phyloP scores from a whole-genome alignment of 306 rosid species.

The Geum urbanum region DNA sequence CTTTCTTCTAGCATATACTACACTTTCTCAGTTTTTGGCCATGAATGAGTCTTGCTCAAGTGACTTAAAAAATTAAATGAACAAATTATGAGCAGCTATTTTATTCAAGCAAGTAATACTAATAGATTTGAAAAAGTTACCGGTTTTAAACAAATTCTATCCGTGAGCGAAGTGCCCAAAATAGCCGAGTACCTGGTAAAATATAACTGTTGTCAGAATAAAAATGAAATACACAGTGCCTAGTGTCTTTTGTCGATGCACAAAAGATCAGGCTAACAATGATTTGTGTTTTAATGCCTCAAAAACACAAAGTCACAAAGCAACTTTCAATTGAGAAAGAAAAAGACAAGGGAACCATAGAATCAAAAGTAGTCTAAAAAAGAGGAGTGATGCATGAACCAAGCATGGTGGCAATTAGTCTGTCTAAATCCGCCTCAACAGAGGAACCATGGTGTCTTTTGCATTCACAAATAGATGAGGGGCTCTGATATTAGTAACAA shows the following conservation, averaged over 20 bases:
- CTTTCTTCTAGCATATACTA: slow-evolving; percentile 2
- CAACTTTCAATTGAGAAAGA: no score
- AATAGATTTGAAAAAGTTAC: slow-evolving; percentile 32
- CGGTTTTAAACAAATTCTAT: slow-evolving; percentile 62
- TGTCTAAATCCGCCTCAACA: background rate
- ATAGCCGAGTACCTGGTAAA: slow-evolving; percentile 87
- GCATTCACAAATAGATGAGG: background rate
- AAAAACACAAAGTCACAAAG: no score
- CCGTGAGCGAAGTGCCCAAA: slow-evolving; percentile 72
- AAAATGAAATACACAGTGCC: slow-evolving; percentile 13
- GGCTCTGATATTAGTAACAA: background rate
- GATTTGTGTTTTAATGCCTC: background rate
- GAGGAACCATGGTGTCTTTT: background rate
- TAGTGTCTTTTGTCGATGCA: background rate
- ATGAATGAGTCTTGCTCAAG: background rate
- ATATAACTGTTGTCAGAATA: slow-evolving; percentile 19
- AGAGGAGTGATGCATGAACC: no score
- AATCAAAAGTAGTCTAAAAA: background rate
- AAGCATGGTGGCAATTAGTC: background rate
- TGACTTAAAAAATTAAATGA: background rate
- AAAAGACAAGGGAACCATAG: background rate
- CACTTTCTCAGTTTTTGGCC: background rate
- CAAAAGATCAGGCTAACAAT: background rate
- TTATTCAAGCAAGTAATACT: background rate
- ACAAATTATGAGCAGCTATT: background rate